Percentiles rank a stretch among this genome's conserved stretches.
Conservation (phyloP, 2,329 filamentous ascomycete species). For the Zasmidium citrigriseum region DNA sequence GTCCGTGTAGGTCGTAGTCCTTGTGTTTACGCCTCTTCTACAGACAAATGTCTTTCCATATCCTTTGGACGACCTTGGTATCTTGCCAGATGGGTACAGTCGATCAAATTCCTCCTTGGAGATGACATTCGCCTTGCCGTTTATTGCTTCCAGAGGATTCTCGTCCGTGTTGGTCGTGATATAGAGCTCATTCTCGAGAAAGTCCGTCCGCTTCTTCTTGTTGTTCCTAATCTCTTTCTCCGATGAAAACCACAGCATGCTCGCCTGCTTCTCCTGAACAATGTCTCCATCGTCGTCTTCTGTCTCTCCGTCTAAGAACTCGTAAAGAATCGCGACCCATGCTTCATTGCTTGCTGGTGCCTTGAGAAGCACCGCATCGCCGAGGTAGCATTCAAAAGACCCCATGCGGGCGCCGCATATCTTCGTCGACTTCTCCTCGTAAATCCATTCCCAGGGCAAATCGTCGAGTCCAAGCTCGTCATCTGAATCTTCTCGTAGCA, state of each 20-base stretch:
- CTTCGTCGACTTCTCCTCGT: constrained; percentile 47
- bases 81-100: constrained; percentile 71
- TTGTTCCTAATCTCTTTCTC: constrained; percentile 86
- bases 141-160: constrained; percentile 85
- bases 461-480: constrained; percentile 69
- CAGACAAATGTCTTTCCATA: constrained; percentile 88
- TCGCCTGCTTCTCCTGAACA: constrained; percentile 66
- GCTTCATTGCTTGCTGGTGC: constrained; percentile 80
- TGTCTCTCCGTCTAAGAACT: constrained; percentile 70
- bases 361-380: constrained; percentile 84
- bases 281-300: constrained; percentile 61
- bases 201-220: constrained; percentile 75
- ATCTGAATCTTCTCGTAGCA: constrained; percentile 78
- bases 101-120: constrained; percentile 69
- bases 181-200: constrained; percentile 81
- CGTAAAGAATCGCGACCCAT: constrained; percentile 87
- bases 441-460: constrained; percentile 57
- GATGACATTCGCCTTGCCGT: constrained; percentile 80
- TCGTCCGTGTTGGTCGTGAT: constrained; percentile 84
- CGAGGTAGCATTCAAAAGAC: constrained; percentile 74
- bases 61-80: constrained; percentile 71
- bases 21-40: constrained; percentile 82
- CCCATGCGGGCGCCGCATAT: constrained; percentile 86
- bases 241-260: constrained; percentile 95
- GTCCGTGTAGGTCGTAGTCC: constrained; percentile 86